phyloP scores from a whole-genome alignment of 768 basidiomycete species.

The Pleurotus tuoliensis region DNA sequence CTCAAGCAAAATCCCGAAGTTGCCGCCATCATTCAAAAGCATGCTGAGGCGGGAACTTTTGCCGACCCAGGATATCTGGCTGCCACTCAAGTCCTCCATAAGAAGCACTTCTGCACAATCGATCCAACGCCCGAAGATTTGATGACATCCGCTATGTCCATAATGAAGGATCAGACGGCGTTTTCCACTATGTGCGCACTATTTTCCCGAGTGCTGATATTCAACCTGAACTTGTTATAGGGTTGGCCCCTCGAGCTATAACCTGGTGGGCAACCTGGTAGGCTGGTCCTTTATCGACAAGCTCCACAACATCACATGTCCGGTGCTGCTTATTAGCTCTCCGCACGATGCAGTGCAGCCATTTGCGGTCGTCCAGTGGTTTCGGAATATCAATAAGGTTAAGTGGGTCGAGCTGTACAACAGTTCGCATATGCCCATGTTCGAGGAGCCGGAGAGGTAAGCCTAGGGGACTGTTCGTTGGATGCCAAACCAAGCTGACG shows the following conservation, averaged over 20 bases:
- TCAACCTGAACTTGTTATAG: constrained; percentile 15
- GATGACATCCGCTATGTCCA: constrained; percentile 16
- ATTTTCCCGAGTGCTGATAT: not conserved
- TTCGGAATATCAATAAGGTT: constrained; percentile 23
- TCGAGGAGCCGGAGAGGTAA: constrained; percentile 21
- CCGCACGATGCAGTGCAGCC: constrained; percentile 19
- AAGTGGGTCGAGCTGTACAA: constrained; percentile 31
- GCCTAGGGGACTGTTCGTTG: too few species aligned
- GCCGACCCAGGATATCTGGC: constrained; percentile 26
- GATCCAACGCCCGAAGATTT: constrained; percentile 31
- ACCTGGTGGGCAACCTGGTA: constrained; percentile 19
- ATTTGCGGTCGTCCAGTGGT: constrained; percentile 15
- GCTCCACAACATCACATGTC: constrained; percentile 15
- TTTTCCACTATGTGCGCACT: constrained; percentile 27
- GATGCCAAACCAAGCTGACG: not conserved
- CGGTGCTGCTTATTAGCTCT: constrained; percentile 19
- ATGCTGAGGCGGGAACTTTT: not conserved
- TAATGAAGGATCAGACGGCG: constrained; percentile 27
- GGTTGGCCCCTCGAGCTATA: constrained; percentile 31
- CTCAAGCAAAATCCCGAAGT: not conserved
- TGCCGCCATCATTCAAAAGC: not conserved
- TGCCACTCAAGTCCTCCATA: constrained; percentile 23
- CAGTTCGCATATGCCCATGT: constrained; percentile 20
- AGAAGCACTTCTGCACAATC: constrained; percentile 29
- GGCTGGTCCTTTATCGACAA: constrained; percentile 18